Base-by-base conservation (phyloP, 768 basidiomycete genomes). In the Artomyces pyxidatus region DNA sequence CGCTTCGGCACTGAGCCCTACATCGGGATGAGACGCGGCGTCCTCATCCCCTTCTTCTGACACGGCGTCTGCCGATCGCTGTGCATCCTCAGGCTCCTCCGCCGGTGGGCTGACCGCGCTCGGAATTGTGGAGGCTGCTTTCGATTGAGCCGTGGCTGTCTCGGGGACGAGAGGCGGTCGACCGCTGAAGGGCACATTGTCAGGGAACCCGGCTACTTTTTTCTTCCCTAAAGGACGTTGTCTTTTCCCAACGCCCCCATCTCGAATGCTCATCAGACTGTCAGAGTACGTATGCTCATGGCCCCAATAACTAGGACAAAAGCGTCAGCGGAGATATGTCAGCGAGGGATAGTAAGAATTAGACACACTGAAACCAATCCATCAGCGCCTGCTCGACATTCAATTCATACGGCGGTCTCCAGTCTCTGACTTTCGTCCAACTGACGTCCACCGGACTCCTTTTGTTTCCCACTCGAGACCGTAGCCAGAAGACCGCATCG, bases 221-320 rank as follows among this genome's bases (percentile, higher is more conserved):
- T 16, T 46, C 14, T 29, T 30, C 26, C 23, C 37, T 25, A 28
- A 42, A 44, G 41, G 57, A 6, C 47, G 32, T 16, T 22, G 38
- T 37, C 62, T 62, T 37, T 55, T 54, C 8, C 67, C 37, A 17
- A 72, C 52, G 7, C 74, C 75, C 11, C 74, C 76, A 22, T 65
- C 51, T 3, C 72, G 67, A 37, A 77, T 65, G 48, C 66, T 69
- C 29, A 71, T 54, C 46, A 68, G 54, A 19, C 64, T 43, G 6
- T 47, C 45, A 0, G 47, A 42, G 49, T 71, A 71, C 4, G 68
- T 45, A 47, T 72, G 73, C 27, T 67, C 64, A 23, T 60, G 11
- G 6, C 60, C 68, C 74, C 74, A 80, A 56, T 70, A 77, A 27
- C 78, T 30, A 23, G 37, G n/a, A 17, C 12, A 17, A n/a, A 45